phyloP scores from a whole-genome alignment of 345 rosid species.

The Durio zibethinus region DNA sequence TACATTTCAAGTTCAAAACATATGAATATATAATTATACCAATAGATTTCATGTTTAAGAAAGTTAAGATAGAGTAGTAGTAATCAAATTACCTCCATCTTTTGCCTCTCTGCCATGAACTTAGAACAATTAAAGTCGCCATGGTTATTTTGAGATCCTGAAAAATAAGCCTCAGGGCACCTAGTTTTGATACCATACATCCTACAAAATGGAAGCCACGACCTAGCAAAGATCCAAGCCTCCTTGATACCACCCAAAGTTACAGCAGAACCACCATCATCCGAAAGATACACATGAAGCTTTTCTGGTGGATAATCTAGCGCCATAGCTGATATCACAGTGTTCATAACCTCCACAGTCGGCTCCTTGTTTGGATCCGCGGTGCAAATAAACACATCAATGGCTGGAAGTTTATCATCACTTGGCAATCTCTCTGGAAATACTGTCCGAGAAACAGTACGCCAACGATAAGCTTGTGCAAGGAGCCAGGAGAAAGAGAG shows the following conservation, averaged over 20 bases:
- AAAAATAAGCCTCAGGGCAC: not conserved
- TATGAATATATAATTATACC: no score
- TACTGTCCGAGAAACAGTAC: constrained; percentile 29
- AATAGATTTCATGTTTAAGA: not conserved
- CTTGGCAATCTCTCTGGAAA: constrained; percentile 33
- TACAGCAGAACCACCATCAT: constrained; percentile 14
- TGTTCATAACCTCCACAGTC: constrained; percentile 30
- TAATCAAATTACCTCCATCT: not conserved
- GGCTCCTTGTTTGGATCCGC: constrained; percentile 37
- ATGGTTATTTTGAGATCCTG: not conserved
- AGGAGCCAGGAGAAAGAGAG: constrained; percentile 36
- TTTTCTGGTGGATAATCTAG: constrained; percentile 35
- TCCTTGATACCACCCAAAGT: constrained; percentile 36
- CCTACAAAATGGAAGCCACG: constrained; percentile 54
- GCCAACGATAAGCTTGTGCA: constrained; percentile 27
- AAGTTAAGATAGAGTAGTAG: not conserved
- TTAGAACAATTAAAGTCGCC: not conserved
- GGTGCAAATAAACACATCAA: constrained; percentile 36
- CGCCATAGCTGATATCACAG: constrained; percentile 36
- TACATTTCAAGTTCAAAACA: no score
- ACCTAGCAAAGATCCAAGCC: constrained; percentile 37
- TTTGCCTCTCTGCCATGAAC: not conserved
- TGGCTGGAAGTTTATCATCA: constrained; percentile 16
- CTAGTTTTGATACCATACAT: constrained; percentile 20
- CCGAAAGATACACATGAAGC: constrained; percentile 34